A percentile compares a stretch with the other conserved stretches of the same genome.
Conservation (phyloP, 371 early-diverging fungal species). For the Mucor sp. region DNA sequence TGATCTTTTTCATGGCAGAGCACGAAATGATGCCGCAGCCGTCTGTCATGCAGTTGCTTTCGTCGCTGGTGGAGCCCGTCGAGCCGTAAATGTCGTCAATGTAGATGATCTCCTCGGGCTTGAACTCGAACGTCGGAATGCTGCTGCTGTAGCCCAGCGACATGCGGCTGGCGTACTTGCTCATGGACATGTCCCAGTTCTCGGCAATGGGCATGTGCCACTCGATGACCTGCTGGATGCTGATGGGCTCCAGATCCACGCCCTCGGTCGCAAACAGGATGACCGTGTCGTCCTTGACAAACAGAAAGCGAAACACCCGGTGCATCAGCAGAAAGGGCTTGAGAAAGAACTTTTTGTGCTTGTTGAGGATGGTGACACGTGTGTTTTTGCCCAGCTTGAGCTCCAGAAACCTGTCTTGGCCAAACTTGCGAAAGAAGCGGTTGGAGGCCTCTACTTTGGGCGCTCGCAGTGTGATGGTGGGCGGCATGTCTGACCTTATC, state of each 20-base stretch:
- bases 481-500: neutral
- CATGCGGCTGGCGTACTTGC: slow-evolving; percentile 50
- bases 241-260: slow-evolving; percentile 23
- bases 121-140: slow-evolving; percentile 38
- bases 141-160: slow-evolving; percentile 52
- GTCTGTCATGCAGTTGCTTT: slow-evolving; percentile 45
- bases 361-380: slow-evolving; percentile 15
- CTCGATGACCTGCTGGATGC: slow-evolving; percentile 41
- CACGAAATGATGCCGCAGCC: slow-evolving; percentile 54
- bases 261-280: slow-evolving; percentile 50
- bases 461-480: slow-evolving; percentile 23
- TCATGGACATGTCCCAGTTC: slow-evolving; percentile 43
- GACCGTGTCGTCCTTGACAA: slow-evolving; percentile 40
- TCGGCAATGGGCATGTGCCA: slow-evolving; percentile 50
- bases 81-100: slow-evolving; percentile 36
- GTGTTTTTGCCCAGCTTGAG: slow-evolving; percentile 21
- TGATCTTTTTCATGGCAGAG: slow-evolving; percentile 46
- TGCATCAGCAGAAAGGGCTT: slow-evolving; percentile 46
- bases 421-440: slow-evolving; percentile 47
- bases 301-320: slow-evolving; percentile 35
- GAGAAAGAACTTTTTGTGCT: slow-evolving; percentile 19
- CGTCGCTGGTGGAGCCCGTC: slow-evolving; percentile 13
- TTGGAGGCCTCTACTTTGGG: slow-evolving; percentile 42
- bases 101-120: slow-evolving; percentile 34
- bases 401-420: slow-evolving; percentile 43